A percentile compares a stretch with the other conserved stretches of the same genome.
Conservation (phyloP, 768 basidiomycete genomes). For the Tremella yokohamensis region DNA sequence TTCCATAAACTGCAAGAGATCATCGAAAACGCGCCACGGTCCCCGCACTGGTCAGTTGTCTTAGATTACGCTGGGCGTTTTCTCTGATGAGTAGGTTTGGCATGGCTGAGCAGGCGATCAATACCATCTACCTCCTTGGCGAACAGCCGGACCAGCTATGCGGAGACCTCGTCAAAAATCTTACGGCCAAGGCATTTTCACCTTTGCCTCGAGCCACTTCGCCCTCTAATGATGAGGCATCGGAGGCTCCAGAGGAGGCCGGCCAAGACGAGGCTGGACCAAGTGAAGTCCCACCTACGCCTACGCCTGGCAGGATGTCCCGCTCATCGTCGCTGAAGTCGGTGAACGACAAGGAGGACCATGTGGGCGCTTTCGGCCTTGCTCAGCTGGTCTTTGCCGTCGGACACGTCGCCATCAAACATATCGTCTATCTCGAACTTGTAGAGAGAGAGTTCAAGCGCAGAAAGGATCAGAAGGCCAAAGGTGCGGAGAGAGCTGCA, state of each 20-base stretch:
- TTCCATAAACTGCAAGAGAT: constrained; percentile 77
- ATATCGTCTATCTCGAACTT: constrained; percentile 91
- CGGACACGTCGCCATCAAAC: constrained; percentile 95
- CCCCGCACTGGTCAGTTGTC: constrained; percentile 70
- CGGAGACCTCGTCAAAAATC: constrained; percentile 71
- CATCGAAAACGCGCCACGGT: constrained; percentile 73
- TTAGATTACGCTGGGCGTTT: neutral
- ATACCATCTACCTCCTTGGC: constrained; percentile 89
- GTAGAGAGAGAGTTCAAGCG: constrained; percentile 95
- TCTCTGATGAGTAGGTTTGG: constrained; percentile 60
- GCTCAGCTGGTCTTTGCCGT: constrained; percentile 93
- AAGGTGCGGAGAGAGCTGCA: constrained; percentile 57
- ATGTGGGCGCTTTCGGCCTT: constrained; percentile 77
- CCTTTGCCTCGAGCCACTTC: constrained; percentile 12
- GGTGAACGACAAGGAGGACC: constrained; percentile 16
- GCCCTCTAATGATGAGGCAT: constrained; percentile 9
- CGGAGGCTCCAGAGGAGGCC: constrained; percentile 15
- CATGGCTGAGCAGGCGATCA: constrained; percentile 92
- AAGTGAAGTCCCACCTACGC: constrained; percentile 3
- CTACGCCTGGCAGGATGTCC: constrained; percentile 12
- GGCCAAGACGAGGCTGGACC: constrained; percentile 4
- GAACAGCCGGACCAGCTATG: constrained; percentile 88
- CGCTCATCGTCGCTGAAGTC: constrained; percentile 5
- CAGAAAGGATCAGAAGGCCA: constrained; percentile 82
- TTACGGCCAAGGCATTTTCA: constrained; percentile 69